Percentiles rank a stretch among this genome's conserved stretches.
Conservation (phyloP, 345 rosid species). For the Bruguiera parviflora region DNA sequence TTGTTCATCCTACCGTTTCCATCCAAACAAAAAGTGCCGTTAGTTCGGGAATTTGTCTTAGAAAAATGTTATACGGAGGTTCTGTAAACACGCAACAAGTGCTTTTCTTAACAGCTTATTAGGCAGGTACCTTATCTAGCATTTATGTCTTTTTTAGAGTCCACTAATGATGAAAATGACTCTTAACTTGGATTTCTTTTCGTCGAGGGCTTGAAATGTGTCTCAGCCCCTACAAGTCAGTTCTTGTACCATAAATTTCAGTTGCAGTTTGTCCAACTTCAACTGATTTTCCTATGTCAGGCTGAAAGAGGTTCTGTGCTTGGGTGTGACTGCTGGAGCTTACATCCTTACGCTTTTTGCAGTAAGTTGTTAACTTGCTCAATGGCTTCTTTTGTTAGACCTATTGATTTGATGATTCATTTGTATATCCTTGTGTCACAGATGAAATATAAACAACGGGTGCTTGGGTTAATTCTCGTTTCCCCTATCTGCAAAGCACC, state of each 20-base stretch:
- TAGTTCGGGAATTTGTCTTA: too few species aligned
- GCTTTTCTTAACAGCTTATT: too few species aligned
- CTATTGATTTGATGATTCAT: neutral
- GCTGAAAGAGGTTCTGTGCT: slow-evolving; percentile 50
- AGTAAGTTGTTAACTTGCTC: slow-evolving; percentile 30
- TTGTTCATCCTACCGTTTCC: neutral
- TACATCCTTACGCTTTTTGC: slow-evolving; percentile 58
- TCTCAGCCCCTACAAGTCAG: too few species aligned
- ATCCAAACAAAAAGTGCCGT: too few species aligned
- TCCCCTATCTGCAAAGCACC: slow-evolving; percentile 67
- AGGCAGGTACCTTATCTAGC: too few species aligned
- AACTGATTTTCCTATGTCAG: slow-evolving; percentile 24
- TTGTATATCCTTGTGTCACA: slow-evolving; percentile 28
- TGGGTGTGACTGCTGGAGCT: slow-evolving; percentile 73
- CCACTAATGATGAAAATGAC: too few species aligned
- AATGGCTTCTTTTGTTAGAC: neutral
- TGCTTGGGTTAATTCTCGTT: slow-evolving; percentile 57
- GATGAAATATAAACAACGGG: slow-evolving; percentile 54
- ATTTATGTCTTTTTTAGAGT: too few species aligned
- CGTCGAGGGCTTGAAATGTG: too few species aligned
- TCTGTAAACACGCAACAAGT: too few species aligned
- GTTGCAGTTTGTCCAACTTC: neutral
- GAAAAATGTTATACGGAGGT: too few species aligned
- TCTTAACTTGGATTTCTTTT: too few species aligned
- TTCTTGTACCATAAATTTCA: neutral